Percentiles rank a stretch among this genome's conserved stretches.
Evolutionary conservation across 2,329 filamentous ascomycete genomes (phyloP).

Genomic region (Neophaeococcomyces mojaviensis): DNA sequence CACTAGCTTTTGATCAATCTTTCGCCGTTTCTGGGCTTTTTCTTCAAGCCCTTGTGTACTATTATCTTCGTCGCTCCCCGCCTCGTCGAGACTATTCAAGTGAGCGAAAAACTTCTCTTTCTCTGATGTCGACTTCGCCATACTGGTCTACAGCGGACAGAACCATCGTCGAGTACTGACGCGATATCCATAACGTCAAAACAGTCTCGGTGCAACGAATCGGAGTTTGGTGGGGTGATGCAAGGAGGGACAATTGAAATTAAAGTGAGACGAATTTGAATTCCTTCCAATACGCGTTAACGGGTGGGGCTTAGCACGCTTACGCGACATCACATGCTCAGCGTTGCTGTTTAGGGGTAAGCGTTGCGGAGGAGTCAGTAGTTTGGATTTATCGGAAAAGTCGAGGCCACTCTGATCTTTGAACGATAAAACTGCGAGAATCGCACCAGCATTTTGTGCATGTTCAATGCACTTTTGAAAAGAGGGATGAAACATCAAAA

Average conservation of each 20-base stretch:
- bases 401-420: no score
- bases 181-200: constrained; percentile 8
- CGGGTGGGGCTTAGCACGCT: no score
- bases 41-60: background rate
- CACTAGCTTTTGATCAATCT: background rate
- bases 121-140: constrained; percentile 12
- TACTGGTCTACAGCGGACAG: constrained; percentile 2
- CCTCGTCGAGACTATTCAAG: constrained; percentile 21
- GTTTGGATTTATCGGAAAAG: no score
- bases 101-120: constrained; percentile 20
- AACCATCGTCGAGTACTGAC: background rate
- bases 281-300: no score
- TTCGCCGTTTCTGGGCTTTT: constrained; percentile 1
- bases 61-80: constrained; percentile 13
- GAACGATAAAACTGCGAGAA: no score
- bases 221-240: constrained; percentile 2
- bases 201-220: background rate
- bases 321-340: no score
- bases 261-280: background rate
- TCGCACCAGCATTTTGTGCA: no score
- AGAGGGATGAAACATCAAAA: no score
- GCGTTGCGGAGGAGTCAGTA: no score
- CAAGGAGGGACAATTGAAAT: constrained; percentile 5
- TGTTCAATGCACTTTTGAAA: no score
- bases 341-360: no score